phyloP scores from a whole-genome alignment of 257 asterid species.

The Solanum neorickii region DNA sequence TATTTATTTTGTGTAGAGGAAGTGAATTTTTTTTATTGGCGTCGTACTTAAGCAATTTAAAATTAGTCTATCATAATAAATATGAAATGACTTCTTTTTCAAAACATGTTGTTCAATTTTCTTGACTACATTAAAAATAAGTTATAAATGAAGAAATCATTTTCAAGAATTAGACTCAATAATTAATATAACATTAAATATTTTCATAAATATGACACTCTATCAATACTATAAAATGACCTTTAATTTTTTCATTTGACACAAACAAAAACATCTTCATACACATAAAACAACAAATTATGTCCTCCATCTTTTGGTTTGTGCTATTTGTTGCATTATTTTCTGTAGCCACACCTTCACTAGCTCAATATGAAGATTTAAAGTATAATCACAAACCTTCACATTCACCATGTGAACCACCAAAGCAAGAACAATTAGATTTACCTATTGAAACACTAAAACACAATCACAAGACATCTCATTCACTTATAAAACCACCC shows the following conservation, averaged over 20 bases:
- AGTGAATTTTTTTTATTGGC: not conserved
- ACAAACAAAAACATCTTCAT: not conserved
- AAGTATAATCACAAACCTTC: not conserved
- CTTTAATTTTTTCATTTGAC: not conserved
- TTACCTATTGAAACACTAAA: too few relatives aligned
- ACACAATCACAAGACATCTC: not conserved
- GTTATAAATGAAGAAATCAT: not conserved
- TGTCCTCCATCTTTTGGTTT: not conserved
- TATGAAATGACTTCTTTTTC: not conserved
- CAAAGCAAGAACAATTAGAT: not conserved
- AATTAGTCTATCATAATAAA: too few relatives aligned
- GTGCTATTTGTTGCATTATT: not conserved
- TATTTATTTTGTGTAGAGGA: not conserved
- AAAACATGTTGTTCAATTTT: too few relatives aligned
- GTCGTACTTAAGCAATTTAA: too few relatives aligned
- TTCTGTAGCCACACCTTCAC: not conserved
- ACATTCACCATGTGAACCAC: not conserved
- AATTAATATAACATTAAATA: not conserved
- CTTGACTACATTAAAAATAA: not conserved
- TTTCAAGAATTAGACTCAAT: not conserved
- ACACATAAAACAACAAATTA: too few relatives aligned
- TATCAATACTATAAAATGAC: not conserved
- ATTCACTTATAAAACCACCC: not conserved
- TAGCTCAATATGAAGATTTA: not conserved
- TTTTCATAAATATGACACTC: too few relatives aligned